Evolutionary conservation across 148 eudicot species (phyloP), one percentile per base, ranked within the genome.

Genomic region (Tetragonia tetragonoides): DNA sequence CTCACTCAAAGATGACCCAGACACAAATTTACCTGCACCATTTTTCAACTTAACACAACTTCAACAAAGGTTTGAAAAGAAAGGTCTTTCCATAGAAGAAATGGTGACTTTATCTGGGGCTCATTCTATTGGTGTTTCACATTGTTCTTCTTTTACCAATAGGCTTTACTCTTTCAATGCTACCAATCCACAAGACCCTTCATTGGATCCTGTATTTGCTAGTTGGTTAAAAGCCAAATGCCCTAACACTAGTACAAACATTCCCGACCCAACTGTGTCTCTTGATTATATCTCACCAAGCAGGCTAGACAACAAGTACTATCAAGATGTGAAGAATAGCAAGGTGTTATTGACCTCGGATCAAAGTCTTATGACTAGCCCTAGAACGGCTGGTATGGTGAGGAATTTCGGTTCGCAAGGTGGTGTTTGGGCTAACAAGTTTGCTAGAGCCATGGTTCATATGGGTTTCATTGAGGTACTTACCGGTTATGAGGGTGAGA

Each of bases 391-490:
- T 0, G 46, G 70, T 44, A 51, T 84, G 72, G 91, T 86, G 40
- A 67, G 38, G 68, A 51, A 21, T 15, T 79, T 77, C 42, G 83
- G 78, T 1, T 62, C 23, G 5, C 34, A 68, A 56, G 78, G 65
- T 6, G 16, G 57, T 0, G 51, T n/a, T 62, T 88, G 90, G 90
- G 88, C 80, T 38, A 17, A 40, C 1, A 73, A 76, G 70, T 88
- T 86, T 57, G 85, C 81, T 3, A 76, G 40, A 41, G 86, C 90
- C 0, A 86, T 88, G 88, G 86, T 88, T 69, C 75, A 42, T 39
- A 84, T 88, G 91, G 91, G 91, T 62, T 76, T 81, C 3, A 81
- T 86, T 59, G 87, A 85, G 34, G 87, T 88, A 34, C 79, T 86
- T 17, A 88, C 85, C 1, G 87, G 84, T 14, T 80, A 82, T 46